Conservation (phyloP, 2,329 filamentous ascomycete genomes). For the Botryotinia narcissicola region DNA sequence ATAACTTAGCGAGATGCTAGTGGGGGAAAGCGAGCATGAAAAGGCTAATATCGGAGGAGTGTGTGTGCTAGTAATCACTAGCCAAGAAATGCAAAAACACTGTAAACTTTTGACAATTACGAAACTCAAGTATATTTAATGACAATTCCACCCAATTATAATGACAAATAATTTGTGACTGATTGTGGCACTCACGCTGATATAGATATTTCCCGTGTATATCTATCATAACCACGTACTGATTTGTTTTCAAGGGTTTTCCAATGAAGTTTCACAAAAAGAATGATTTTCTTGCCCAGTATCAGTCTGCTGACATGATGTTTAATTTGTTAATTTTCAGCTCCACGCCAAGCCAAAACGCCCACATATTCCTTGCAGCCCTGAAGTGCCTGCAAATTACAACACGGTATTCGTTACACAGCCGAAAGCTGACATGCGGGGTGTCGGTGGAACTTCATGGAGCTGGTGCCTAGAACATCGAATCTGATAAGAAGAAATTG, state of each 20-base stretch:
- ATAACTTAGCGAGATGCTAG: background rate
- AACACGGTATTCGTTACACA: background rate
- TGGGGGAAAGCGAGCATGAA: fast-evolving
- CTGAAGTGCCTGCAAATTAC: background rate
- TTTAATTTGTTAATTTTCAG: background rate
- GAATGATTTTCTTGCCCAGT: too few species aligned
- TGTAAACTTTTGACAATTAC: too few species aligned
- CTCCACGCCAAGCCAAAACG: background rate
- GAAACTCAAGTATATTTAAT: background rate
- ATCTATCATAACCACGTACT: too few species aligned
- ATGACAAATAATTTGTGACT: background rate
- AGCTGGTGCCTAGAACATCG: background rate
- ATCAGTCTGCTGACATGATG: background rate
- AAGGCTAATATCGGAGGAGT: background rate
- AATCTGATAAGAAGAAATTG: background rate
- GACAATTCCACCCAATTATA: background rate
- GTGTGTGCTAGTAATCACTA: background rate
- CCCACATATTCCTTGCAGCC: background rate
- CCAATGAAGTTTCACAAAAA: background rate
- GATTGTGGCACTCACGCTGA: background rate
- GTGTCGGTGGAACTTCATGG: too few species aligned
- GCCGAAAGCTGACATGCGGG: background rate
- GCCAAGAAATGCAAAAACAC: background rate
- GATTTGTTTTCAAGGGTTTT: background rate
- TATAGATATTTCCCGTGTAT: background rate